phyloP scores from a whole-genome alignment of 129 eudicot species.

The Solidago caesia region DNA sequence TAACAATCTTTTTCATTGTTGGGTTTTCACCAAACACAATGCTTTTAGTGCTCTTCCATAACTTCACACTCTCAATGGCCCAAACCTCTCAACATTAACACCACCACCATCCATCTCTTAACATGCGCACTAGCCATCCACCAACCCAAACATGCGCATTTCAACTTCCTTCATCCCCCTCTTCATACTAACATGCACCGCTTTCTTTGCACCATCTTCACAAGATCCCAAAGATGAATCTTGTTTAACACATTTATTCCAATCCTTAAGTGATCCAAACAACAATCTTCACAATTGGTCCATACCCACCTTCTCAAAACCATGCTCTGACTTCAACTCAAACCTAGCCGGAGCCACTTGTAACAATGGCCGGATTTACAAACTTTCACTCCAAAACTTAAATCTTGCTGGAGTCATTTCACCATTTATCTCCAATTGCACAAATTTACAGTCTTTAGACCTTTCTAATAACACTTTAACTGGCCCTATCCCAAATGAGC shows the following conservation, averaged over 20 bases:
- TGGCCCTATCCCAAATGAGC: conserved; percentile 50
- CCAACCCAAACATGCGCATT: too few relatives aligned
- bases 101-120: too few relatives aligned
- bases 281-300: conserved; percentile 39
- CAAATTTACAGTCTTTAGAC: conserved; percentile 59
- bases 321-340: conserved; percentile 40
- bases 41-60: too few relatives aligned
- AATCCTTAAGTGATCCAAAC: conserved; percentile 37
- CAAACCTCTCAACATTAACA: too few relatives aligned
- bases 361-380: conserved; percentile 50
- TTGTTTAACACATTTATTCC: conserved; percentile 34
- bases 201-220: conserved; percentile 19
- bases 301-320: conserved; percentile 29
- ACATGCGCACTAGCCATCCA: too few relatives aligned
- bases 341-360: conserved; percentile 46
- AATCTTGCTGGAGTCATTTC: conserved; percentile 36
- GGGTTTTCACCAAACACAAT: too few relatives aligned
- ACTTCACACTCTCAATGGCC: too few relatives aligned
- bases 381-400: conserved; percentile 41
- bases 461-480: conserved; percentile 55
- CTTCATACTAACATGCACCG: not conserved
- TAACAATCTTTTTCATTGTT: too few relatives aligned
- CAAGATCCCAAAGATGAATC: conserved; percentile 40
- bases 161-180: too few relatives aligned
- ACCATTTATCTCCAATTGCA: conserved; percentile 39